Conservation (phyloP, 192 early-diverging fungal species). For the Coemansia sp. region DNA sequence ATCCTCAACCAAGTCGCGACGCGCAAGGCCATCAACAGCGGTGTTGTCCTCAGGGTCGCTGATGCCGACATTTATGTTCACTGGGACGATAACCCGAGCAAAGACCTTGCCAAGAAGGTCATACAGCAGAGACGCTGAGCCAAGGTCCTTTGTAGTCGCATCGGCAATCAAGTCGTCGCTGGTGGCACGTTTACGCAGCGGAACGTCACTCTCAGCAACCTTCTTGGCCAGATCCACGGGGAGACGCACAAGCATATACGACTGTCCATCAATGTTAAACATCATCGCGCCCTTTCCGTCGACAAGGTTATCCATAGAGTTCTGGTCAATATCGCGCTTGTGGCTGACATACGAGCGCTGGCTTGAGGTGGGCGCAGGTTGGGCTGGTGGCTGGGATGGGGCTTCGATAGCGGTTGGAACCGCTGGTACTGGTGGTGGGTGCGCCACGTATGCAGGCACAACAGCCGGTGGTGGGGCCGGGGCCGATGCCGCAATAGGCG, state of each 20-base stretch:
- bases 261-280: slow-evolving; percentile 24
- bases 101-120: slow-evolving; percentile 25
- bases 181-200: slow-evolving; percentile 29
- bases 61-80: slow-evolving; percentile 30
- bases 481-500: not conserved
- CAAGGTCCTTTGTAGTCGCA: slow-evolving; percentile 34
- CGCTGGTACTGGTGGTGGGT: slow-evolving; percentile 13
- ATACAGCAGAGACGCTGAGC: slow-evolving; percentile 17
- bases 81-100: slow-evolving; percentile 26
- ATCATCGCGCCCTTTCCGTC: slow-evolving; percentile 27
- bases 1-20: slow-evolving; percentile 24
- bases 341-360: slow-evolving; percentile 15
- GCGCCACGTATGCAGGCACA: slow-evolving; percentile 16
- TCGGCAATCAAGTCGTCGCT: slow-evolving; percentile 23
- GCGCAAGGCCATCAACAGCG: slow-evolving; percentile 8
- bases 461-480: slow-evolving; percentile 9
- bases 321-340: slow-evolving; percentile 26
- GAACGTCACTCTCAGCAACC: slow-evolving; percentile 6
- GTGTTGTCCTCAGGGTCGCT: slow-evolving; percentile 17
- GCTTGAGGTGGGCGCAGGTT: slow-evolving; percentile 16
- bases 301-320: slow-evolving; percentile 16
- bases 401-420: slow-evolving; percentile 6
- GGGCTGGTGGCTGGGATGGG: slow-evolving; percentile 9
- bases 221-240: slow-evolving; percentile 21
- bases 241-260: slow-evolving; percentile 34